Conservation (phyloP, 2,329 filamentous ascomycete genomes). For the Zymoseptoria ardabiliae region DNA sequence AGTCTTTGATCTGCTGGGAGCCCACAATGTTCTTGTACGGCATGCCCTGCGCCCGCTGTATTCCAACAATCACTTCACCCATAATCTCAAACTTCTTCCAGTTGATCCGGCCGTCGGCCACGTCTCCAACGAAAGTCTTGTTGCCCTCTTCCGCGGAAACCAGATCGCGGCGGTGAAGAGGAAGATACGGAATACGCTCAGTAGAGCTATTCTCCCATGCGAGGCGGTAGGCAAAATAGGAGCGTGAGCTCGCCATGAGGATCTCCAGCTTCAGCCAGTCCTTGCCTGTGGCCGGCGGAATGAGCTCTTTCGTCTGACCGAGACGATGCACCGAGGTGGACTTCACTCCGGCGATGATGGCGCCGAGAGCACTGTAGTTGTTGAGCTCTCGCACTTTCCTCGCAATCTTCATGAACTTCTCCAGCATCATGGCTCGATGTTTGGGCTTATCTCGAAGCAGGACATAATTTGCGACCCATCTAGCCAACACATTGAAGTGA, state of each 20-base stretch:
- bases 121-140: conserved; percentile 69
- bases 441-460: conserved; percentile 92
- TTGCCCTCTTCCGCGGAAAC: conserved; percentile 91
- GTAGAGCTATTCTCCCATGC: conserved; percentile 93
- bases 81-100: conserved; percentile 98
- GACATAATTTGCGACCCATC: conserved; percentile 47
- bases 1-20: conserved; percentile 52
- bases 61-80: conserved; percentile 79
- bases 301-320: conserved; percentile 66
- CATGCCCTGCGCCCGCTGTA: conserved; percentile 84
- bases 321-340: conserved; percentile 80
- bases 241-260: conserved; percentile 87
- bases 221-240: conserved; percentile 88
- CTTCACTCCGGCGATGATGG: conserved; percentile 86
- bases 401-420: conserved; percentile 92
- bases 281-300: conserved; percentile 65
- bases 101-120: conserved; percentile 58
- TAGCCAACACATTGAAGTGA: conserved; percentile 60
- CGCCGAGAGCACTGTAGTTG: conserved; percentile 96
- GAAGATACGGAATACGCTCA: conserved; percentile 88
- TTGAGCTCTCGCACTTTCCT: conserved; percentile 78
- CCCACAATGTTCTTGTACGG: conserved; percentile 62
- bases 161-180: conserved; percentile 79
- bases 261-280: conserved; percentile 83
- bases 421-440: conserved; percentile 80